Evolutionary conservation across 176 grass and related monocot species (phyloP).

Genomic region (Carex kokanica): DNA sequence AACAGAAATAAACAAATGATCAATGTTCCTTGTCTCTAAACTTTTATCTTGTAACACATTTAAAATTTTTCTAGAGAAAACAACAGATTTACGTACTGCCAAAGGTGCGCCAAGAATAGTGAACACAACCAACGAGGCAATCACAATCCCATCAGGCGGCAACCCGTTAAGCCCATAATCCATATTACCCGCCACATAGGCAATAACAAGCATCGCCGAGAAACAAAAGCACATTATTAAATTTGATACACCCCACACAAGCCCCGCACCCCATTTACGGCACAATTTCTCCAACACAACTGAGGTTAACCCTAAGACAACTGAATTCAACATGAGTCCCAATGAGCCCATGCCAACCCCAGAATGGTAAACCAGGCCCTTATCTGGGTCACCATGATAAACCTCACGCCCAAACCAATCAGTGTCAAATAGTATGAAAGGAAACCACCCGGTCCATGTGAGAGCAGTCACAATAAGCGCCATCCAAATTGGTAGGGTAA

Average conservation of each 20-base stretch:
- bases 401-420: slow-evolving; percentile 98
- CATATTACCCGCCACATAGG: slow-evolving; percentile 59
- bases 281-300: slow-evolving; percentile 71
- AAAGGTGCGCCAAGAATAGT: slow-evolving; percentile 77
- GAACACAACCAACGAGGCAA: slow-evolving; percentile 68
- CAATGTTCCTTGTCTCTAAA: not conserved
- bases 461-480: slow-evolving; percentile 86
- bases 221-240: slow-evolving; percentile 91
- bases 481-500: slow-evolving; percentile 75
- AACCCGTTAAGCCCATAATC: slow-evolving; percentile 52
- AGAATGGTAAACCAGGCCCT: slow-evolving; percentile 51
- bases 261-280: slow-evolving; percentile 84
- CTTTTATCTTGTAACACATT: not conserved
- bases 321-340: slow-evolving; percentile 86
- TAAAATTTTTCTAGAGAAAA: not conserved
- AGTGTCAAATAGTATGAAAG: slow-evolving; percentile 88
- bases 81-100: slow-evolving; percentile 40
- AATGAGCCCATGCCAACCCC: slow-evolving; percentile 89
- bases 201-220: slow-evolving; percentile 81
- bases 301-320: slow-evolving; percentile 79
- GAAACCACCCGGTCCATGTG: slow-evolving; percentile 92
- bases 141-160: slow-evolving; percentile 63
- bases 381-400: slow-evolving; percentile 57
- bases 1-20: slow-evolving; percentile 31
- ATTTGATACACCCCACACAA: slow-evolving; percentile 91